Evolutionary conservation across 1,139 yeast species (phyloP), one percentile per base, ranked within the genome.

Genomic region (Zygoascus hellenicus): DNA sequence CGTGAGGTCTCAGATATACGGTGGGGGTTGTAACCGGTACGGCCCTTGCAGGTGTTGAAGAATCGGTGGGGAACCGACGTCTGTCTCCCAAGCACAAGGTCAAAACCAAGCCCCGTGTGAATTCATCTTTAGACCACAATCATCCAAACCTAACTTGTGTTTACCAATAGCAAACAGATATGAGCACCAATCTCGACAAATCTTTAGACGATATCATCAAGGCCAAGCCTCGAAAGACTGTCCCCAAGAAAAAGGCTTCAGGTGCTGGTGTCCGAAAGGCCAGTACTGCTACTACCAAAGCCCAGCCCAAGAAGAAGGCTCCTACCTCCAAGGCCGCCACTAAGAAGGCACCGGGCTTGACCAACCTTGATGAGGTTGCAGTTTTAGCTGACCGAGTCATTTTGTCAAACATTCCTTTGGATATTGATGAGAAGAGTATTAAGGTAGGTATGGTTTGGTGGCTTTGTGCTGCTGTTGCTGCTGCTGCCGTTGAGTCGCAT

Each of bases 181-280:
- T 79, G 83, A 77, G 83, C 58, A 70, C 81, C 58, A 76, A 84
- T 62, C 78, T 92, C 71, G 97, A 92, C 74, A 84, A 87, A 74
- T 88, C 97, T 48, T 81, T 92, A 65, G 98, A 92, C 73, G 97
- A 90, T 62, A 92, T 92, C 66, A 87, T 92, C 66, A 77, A 95
- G 54, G 71, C 87, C 55, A 73, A 70, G 67, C 78, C 76, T 62
- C 42, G 38, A 36, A 30, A 31, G 48, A 61, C 59, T 30, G 52
- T 63, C 61, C 60, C 70, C 59, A 70, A 72, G 66, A 43, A 39
- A 51, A 50, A 46, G 38, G 42, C 42, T 31, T 17, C 51, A 16
- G 41, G 50, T 16, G 51, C 58, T 35, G 61, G 58, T 46, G 56
- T 62, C 43, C 56, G 59, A 52, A 69, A 63, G 63, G 56, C 64